Conservation (phyloP, 495 filamentous ascomycete genomes). For the Endocarpon pusillum region DNA sequence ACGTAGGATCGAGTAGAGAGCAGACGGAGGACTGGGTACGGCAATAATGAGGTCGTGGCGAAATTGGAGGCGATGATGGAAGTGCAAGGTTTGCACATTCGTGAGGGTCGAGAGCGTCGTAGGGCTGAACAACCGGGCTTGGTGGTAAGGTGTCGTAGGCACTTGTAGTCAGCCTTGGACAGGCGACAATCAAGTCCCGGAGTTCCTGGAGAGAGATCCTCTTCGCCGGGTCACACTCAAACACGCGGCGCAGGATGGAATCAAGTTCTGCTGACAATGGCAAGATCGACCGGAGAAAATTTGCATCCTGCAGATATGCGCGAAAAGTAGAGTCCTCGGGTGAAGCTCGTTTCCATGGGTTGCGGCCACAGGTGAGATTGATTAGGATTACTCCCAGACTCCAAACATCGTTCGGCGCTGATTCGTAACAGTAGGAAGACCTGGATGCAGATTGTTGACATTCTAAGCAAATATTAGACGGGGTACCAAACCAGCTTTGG, state of each 20-base stretch:
- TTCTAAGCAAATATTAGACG: conserved; percentile 39
- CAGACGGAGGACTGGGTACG: background rate
- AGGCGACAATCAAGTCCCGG: conserved; percentile 55
- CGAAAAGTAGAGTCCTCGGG: conserved; percentile 88
- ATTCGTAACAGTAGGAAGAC: conserved; percentile 67
- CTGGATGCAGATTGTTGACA: conserved; percentile 76
- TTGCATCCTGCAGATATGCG: conserved; percentile 70
- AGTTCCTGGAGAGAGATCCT: conserved; percentile 76
- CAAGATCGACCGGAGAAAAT: conserved; percentile 83
- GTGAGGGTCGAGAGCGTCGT: background rate
- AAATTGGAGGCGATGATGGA: background rate
- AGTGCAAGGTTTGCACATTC: conserved; percentile 1
- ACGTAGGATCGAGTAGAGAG: background rate
- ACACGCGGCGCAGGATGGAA: conserved; percentile 71
- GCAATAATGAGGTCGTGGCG: background rate
- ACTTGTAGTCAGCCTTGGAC: conserved; percentile 52
- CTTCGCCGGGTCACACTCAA: conserved; percentile 73
- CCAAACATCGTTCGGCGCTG: conserved; percentile 94
- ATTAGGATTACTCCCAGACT: conserved; percentile 93
- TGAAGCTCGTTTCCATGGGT: conserved; percentile 95
- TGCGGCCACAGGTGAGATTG: conserved; percentile 93
- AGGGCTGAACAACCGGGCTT: background rate
- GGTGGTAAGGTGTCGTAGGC: no score
- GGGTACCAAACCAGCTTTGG: conserved; percentile 4
- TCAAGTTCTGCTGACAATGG: conserved; percentile 85